Conservation (phyloP, 805 yeast genomes). For the Kluyveromyces aestuarii region DNA sequence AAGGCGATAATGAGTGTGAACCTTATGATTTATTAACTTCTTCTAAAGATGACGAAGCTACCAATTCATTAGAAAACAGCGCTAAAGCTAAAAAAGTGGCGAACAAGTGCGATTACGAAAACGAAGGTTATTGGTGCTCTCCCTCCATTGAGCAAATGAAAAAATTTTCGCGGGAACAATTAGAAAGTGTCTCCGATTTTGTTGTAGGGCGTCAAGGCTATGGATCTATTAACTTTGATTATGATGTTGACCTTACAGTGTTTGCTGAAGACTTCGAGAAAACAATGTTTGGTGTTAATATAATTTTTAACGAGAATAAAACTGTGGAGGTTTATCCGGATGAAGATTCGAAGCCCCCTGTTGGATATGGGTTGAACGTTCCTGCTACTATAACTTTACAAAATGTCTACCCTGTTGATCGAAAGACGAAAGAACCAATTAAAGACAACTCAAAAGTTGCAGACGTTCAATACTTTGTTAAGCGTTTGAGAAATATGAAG, state of each 20-base stretch:
- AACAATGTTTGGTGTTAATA: slow-evolving; percentile 33
- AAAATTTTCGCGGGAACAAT: slow-evolving; percentile 35
- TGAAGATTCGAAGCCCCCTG: slow-evolving; percentile 42
- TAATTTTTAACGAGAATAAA: slow-evolving; percentile 38
- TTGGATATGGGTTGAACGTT: slow-evolving; percentile 64
- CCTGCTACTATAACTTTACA: slow-evolving; percentile 69
- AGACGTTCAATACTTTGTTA: slow-evolving; percentile 40
- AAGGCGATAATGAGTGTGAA: neutral
- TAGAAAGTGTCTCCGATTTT: slow-evolving; percentile 51
- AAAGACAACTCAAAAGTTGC: slow-evolving; percentile 28
- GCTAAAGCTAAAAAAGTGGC: too few relatives aligned
- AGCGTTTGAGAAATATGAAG: slow-evolving; percentile 39
- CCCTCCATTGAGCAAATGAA: slow-evolving; percentile 49
- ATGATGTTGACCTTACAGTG: slow-evolving; percentile 59
- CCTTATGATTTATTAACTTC: neutral
- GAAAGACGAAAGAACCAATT: slow-evolving; percentile 19
- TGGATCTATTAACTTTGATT: slow-evolving; percentile 59
- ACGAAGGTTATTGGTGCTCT: slow-evolving; percentile 57
- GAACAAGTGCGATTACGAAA: neutral
- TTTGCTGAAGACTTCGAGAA: slow-evolving; percentile 34
- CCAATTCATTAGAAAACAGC: too few relatives aligned
- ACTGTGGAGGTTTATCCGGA: slow-evolving; percentile 58
- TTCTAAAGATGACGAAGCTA: neutral
- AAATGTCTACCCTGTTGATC: slow-evolving; percentile 42
- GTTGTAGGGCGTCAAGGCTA: slow-evolving; percentile 57